Evolutionary conservation across 2,329 filamentous ascomycete genomes (phyloP), one percentile per base, ranked within the genome.

Genomic region (Cladosporium sp.): DNA sequence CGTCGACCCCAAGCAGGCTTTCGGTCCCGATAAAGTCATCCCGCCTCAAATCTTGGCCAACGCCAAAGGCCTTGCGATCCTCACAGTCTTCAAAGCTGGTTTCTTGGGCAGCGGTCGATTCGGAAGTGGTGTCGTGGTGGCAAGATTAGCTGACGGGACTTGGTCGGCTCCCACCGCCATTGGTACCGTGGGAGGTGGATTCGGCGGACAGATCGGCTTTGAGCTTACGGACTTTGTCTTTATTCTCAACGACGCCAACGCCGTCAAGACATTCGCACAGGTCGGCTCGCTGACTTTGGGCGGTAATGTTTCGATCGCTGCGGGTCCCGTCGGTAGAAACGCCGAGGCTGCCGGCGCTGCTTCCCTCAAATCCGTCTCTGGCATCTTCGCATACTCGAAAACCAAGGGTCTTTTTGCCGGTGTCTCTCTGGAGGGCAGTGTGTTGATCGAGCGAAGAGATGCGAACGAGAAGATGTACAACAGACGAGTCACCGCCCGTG

Each of bases 381-480:
- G 89, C 47, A 85, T 99, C 43, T 99, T 99, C 76, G 89, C 88
- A 63, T 99, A 99, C 77, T 93, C 87, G 68, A 97, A 96, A 74
- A 99, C 93, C 11, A 97, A 96, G 75, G 93, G 93, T 17, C 75
- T 99, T 27, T 99, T 99, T 62, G 93, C 93, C 4, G 93, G 93
- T 65, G 91, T 99, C 42, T 95, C 88, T 60, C 75, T 99, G 58
- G 93, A 99, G 69, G 93, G 93, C 18, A 92, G 87, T 55, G 90
- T 88, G 47, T 85, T 99, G 58, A 88, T 97, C 56, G 93, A 99
- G 74, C 83, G 93, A 57, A 86, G 90, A 72, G 93, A 99, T 70
- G 93, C 93, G 61, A 99, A 99, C 67, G 88, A 96, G 73, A 96
- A 95, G 73, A 80, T 99, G 54, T 99, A 99, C 69, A 88, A 89